Percentiles rank a stretch among this genome's conserved stretches.
Evolutionary conservation across 83 land plant genomes (phyloP).

Genomic region (Picea mariana): DNA sequence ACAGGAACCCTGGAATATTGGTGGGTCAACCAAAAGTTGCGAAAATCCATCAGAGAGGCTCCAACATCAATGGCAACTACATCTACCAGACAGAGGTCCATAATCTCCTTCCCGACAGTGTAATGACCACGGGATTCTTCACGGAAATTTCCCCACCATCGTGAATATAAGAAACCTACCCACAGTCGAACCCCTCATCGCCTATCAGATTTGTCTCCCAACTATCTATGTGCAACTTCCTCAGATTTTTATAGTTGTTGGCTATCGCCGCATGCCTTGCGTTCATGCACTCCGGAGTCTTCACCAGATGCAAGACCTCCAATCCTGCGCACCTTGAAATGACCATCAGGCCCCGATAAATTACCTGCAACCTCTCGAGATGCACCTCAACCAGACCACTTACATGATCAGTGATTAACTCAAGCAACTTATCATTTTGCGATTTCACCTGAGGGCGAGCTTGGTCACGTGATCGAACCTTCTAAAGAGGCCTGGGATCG

Average conservation of each 20-base stretch:
- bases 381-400: conserved; percentile 64
- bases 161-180: no score
- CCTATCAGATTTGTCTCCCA: conserved; percentile 62
- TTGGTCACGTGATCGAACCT: conserved; percentile 10
- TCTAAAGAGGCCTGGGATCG: conserved; percentile 38
- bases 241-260: conserved; percentile 45
- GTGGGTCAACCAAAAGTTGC: conserved; percentile 80
- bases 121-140: no score
- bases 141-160: no score
- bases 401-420: conserved; percentile 20
- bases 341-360: conserved; percentile 39
- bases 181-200: conserved; percentile 24
- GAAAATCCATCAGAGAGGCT: conserved; percentile 85
- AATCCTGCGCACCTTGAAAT: conserved; percentile 48
- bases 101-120: no score
- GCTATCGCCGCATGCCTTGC: conserved; percentile 56
- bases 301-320: conserved; percentile 48
- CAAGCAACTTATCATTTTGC: conserved; percentile 15
- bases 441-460: conserved; percentile 62
- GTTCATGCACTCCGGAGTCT: conserved; percentile 46
- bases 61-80: conserved; percentile 93
- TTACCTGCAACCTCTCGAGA: conserved; percentile 33
- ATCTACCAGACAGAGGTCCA: conserved; percentile 52
- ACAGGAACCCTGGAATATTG: conserved; percentile 99
- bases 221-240: conserved; percentile 78